Evolutionary conservation across 768 basidiomycete genomes (phyloP).

Genomic region (Mrakia frigida): DNA sequence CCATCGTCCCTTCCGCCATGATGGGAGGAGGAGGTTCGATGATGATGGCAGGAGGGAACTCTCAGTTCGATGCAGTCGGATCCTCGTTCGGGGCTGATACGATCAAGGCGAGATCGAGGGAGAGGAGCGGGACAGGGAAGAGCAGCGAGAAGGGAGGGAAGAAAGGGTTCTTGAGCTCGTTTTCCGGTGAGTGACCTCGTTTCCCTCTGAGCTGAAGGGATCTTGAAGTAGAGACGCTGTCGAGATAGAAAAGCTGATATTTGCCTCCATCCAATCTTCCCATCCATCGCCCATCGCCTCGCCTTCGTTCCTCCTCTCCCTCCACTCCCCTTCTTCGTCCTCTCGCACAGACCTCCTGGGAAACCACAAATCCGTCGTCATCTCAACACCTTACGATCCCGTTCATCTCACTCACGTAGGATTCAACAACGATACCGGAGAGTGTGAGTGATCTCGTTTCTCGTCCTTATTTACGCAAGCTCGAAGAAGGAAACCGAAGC

Average conservation of each 20-base stretch:
- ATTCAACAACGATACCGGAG: conserved; percentile 96
- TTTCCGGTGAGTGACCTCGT: conserved; percentile 10
- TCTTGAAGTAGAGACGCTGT: background rate
- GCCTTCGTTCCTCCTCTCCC: background rate
- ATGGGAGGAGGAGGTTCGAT: too few relatives aligned
- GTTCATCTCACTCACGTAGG: conserved; percentile 99
- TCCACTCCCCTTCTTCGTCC: background rate
- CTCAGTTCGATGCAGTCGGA: background rate
- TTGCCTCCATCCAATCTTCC: background rate
- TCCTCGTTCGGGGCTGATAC: background rate
- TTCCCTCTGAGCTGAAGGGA: background rate
- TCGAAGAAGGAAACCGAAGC: background rate
- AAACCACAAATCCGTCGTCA: conserved; percentile 52
- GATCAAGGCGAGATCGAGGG: background rate
- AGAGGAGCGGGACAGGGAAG: conserved; percentile 20
- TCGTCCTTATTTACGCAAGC: background rate
- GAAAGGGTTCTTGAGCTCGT: conserved; percentile 28
- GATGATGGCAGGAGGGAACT: background rate
- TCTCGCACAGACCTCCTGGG: conserved; percentile 27
- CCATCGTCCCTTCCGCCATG: background rate
- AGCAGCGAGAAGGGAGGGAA: conserved; percentile 20
- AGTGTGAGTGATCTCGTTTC: conserved; percentile 50
- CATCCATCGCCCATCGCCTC: background rate
- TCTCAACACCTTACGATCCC: conserved; percentile 97
- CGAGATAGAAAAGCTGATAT: background rate